Base-by-base conservation (phyloP, 371 early-diverging fungal genomes). In the Apophysomyces trapeziformis region DNA sequence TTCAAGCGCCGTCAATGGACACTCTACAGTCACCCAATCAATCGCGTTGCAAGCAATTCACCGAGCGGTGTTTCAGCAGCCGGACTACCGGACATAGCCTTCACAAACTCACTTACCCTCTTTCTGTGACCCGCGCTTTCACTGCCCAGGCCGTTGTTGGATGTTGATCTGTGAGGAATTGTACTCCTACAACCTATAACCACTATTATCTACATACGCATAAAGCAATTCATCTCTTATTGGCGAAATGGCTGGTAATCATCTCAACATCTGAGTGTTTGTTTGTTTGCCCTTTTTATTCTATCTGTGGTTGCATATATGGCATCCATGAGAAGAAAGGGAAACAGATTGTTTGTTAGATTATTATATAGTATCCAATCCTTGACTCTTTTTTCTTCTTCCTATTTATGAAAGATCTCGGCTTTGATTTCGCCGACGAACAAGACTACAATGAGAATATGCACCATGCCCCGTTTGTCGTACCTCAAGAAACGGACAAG, bases 351-450 rank as follows among this genome's bases (percentile, higher is more conserved):
- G 18, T 21, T 50, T 21, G 21, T 50, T 21, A 3, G 32, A 50
- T n/a, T 50, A 7, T 8, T 50, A 26, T 21, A 21, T 9, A 18
- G 21, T 50, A 26, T 50, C 54, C 54, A 50, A 21, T 21, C 21
- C 54, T 50, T 50, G 54, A 50, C 54, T 26, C 21, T 50, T 50
- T 50, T 50, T 50, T 5, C 41, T 11, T 47, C 58, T 50, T n/a
- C 41, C 26, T n/a, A 44, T 58, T 38, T 32, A 21, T 58, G 41
- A 26, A 41, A 80, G 80, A 80, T 71, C 80, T 80, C 75, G 80
- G 80, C 58, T 80, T 80, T 66, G 80, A 80, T 67, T 77, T 80
- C 64, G 44, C 76, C 43, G 76, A 76, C 60, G 80, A 80, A 43
- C 74, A 72, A 18, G 76, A 69, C 58, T 76, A 77, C 46, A 67